Percentiles rank a stretch among this genome's conserved stretches.
Evolutionary conservation across 192 early-diverging fungal species (phyloP).

Genomic region (Coemansia sp.): DNA sequence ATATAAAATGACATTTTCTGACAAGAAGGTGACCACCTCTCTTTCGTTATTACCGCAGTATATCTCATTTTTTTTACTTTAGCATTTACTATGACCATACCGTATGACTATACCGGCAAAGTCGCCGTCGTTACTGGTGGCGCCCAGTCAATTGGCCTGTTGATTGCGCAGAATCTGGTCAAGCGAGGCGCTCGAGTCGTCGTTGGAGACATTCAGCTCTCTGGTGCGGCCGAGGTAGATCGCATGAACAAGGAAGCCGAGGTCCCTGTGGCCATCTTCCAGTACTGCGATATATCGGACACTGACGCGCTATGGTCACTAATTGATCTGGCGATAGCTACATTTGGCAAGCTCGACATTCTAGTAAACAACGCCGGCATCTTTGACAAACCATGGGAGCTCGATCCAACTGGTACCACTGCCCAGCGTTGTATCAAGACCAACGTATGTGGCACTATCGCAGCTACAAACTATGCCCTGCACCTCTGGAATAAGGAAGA

Average conservation of each 20-base stretch:
- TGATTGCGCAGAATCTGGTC: constrained; percentile 53
- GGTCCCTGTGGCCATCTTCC: constrained; percentile 41
- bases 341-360: constrained; percentile 60
- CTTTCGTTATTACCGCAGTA: background rate
- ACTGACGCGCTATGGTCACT: constrained; percentile 20
- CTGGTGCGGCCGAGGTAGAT: constrained; percentile 14
- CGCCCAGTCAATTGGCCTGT: constrained; percentile 61
- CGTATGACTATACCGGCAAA: constrained; percentile 44
- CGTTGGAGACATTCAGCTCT: constrained; percentile 52
- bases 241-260: constrained; percentile 37
- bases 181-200: constrained; percentile 60
- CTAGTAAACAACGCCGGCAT: constrained; percentile 64
- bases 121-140: constrained; percentile 69
- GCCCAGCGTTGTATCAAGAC: constrained; percentile 66
- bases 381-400: constrained; percentile 29
- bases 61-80: background rate
- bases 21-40: background rate
- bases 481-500: constrained; percentile 51
- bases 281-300: constrained; percentile 55
- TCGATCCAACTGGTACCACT: constrained; percentile 42
- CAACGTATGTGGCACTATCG: constrained; percentile 65
- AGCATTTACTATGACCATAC: background rate
- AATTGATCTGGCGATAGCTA: constrained; percentile 43
- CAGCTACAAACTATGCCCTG: constrained; percentile 68
- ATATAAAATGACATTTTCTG: background rate